These are phyloP conservation scores for Rhodotorula sp. DNA, from an alignment of 1,284 basidiomycete species.

Conservation along the genomic window DNA sequence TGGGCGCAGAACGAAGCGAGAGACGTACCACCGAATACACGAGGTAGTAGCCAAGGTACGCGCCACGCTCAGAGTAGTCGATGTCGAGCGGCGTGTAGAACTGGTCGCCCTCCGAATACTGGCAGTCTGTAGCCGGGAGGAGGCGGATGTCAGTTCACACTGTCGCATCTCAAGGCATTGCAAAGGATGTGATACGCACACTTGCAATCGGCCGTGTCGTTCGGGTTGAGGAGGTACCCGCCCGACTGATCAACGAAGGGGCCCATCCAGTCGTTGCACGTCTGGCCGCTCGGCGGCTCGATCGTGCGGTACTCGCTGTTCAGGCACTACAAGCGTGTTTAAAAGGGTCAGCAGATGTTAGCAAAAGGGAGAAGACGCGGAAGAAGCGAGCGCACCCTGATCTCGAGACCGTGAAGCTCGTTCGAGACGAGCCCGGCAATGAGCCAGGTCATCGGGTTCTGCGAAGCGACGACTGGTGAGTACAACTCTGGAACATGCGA, in stretches of 20 bases:
- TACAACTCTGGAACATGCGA: too few species aligned
- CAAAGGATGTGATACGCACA: constrained; percentile 56
- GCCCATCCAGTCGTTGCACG: constrained; percentile 48
- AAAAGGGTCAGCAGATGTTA: background rate
- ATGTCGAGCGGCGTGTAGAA: constrained; percentile 73
- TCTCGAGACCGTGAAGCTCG: constrained; percentile 71
- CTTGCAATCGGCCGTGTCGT: constrained; percentile 63
- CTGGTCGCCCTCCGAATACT: constrained; percentile 66
- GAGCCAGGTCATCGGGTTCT: constrained; percentile 48
- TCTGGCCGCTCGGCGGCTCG: constrained; percentile 50
- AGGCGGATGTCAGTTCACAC: too few species aligned
- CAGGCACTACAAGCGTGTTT: constrained; percentile 45
- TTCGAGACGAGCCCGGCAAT: constrained; percentile 68
- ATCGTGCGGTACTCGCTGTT: constrained; percentile 48
- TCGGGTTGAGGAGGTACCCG: constrained; percentile 77
- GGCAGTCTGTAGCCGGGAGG: constrained; percentile 38
- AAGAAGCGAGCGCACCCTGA: constrained; percentile 51
- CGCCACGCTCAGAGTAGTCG: constrained; percentile 53
- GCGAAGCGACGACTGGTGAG: background rate
- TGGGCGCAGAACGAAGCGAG: background rate
- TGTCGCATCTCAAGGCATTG: too few species aligned
- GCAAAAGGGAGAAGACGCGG: constrained; percentile 48
- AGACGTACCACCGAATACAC: background rate
- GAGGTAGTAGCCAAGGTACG: constrained; percentile 18
- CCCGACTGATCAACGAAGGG: constrained; percentile 50